phyloP scores from a whole-genome alignment of 768 basidiomycete species.

The Boletus subparvulus region DNA sequence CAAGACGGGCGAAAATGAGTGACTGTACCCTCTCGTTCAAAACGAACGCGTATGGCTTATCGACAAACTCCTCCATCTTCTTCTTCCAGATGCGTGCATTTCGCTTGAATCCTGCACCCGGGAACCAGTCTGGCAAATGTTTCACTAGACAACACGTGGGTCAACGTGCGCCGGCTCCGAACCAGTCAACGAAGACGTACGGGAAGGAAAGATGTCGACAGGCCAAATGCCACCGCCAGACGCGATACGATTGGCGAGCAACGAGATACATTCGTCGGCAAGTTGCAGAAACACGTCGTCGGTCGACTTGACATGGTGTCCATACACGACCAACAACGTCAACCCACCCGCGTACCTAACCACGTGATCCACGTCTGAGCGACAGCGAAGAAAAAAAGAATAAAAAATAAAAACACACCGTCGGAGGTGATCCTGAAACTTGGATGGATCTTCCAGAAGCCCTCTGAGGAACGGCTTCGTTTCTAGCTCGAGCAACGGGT shows the following conservation, averaged over 20 bases:
- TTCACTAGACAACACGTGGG: slow-evolving; percentile 36
- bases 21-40: slow-evolving; percentile 52
- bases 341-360: slow-evolving; percentile 49
- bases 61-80: slow-evolving; percentile 62
- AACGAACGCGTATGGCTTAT: slow-evolving; percentile 59
- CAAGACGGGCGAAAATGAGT: neutral
- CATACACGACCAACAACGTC: slow-evolving; percentile 63
- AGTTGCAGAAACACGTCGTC: slow-evolving; percentile 43
- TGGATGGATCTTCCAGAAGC: slow-evolving; percentile 44
- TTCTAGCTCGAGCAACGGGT: slow-evolving; percentile 55
- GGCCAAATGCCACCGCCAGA: slow-evolving; percentile 45
- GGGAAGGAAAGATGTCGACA: slow-evolving; percentile 38
- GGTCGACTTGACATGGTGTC: slow-evolving; percentile 45
- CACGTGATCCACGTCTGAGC: slow-evolving; percentile 26
- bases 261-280: slow-evolving; percentile 41
- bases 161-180: neutral
- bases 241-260: slow-evolving; percentile 45
- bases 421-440: slow-evolving; percentile 36
- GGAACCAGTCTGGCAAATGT: slow-evolving; percentile 62
- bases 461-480: slow-evolving; percentile 57
- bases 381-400: too few relatives aligned
- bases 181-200: slow-evolving; percentile 21
- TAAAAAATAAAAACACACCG: slow-evolving; percentile 21
- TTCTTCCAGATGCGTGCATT: slow-evolving; percentile 63
- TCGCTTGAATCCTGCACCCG: slow-evolving; percentile 63